Evolutionary conservation across 345 rosid genomes (phyloP).

Genomic region (Luvunga scandens): DNA sequence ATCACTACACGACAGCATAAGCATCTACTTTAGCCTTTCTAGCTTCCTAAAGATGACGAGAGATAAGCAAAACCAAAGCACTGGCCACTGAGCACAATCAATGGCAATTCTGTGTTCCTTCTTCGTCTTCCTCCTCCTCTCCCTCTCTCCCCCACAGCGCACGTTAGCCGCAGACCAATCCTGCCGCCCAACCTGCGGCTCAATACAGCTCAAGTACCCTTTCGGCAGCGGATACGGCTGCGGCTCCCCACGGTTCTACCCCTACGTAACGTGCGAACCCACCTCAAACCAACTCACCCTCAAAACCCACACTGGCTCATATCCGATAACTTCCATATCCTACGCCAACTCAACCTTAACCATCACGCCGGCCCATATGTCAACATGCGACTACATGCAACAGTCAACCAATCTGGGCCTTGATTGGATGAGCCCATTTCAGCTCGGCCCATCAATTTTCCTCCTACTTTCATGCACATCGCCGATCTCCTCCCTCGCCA

Average conservation of each 20-base stretch:
- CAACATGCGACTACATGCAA: conserved; percentile 50
- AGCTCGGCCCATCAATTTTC: conserved; percentile 45
- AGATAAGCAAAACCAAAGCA: background rate
- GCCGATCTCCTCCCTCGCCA: conserved; percentile 35
- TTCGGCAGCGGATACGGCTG: conserved; percentile 49
- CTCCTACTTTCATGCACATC: conserved; percentile 44
- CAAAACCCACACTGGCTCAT: conserved; percentile 47
- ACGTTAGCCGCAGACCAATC: conserved; percentile 6
- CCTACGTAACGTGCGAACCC: conserved; percentile 35
- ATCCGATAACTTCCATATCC: conserved; percentile 45
- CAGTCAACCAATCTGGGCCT: conserved; percentile 39
- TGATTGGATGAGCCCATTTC: conserved; percentile 53
- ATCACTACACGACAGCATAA: background rate
- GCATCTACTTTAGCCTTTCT: background rate
- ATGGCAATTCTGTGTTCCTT: background rate
- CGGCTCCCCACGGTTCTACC: conserved; percentile 44
- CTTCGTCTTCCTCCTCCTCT: conserved; percentile 12
- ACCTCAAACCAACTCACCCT: conserved; percentile 29
- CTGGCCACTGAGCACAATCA: background rate
- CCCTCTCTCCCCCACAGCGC: background rate
- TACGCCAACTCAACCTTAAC: conserved; percentile 34
- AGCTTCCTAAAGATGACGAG: background rate
- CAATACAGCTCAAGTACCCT: conserved; percentile 44
- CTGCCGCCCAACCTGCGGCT: conserved; percentile 41
- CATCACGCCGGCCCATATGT: conserved; percentile 39